Evolutionary conservation across 2,329 filamentous ascomycete genomes (phyloP).

Genomic region (Metarhizium album): DNA sequence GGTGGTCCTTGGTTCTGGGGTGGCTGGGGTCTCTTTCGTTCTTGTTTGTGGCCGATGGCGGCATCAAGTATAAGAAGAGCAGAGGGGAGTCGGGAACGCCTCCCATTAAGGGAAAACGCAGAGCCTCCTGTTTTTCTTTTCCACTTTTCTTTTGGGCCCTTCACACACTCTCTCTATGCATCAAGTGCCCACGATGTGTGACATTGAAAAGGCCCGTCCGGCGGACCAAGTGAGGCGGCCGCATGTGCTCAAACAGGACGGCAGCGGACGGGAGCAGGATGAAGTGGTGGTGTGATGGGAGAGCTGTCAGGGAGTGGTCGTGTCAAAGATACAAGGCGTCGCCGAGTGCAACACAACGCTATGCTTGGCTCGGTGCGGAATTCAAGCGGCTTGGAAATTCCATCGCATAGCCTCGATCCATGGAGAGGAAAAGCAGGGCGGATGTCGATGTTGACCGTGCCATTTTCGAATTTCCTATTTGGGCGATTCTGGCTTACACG

Average conservation of each 20-base stretch:
- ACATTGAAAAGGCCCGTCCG: not conserved
- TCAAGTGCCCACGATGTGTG: not conserved
- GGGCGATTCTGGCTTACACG: not conserved
- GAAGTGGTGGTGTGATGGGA: no score
- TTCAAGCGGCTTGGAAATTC: not conserved
- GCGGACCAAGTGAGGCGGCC: not conserved
- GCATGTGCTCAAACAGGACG: not conserved
- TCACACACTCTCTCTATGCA: not conserved
- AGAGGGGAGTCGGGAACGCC: not conserved
- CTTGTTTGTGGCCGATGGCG: not conserved
- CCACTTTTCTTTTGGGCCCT: no score
- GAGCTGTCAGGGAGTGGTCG: no score
- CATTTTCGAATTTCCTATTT: not conserved
- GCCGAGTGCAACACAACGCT: not conserved
- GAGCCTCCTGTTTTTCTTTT: no score
- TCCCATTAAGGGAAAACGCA: not conserved
- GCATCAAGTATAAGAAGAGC: conserved; percentile 1
- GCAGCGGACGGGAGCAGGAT: not conserved
- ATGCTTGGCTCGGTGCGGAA: not conserved
- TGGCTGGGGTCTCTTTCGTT: no score
- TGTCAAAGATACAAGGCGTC: not conserved
- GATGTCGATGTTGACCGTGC: no score
- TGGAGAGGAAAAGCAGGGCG: no score
- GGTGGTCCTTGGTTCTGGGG: no score
- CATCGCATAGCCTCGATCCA: not conserved